Base-by-base conservation (phyloP, 495 filamentous ascomycete genomes). In the Glonium stellatum region DNA sequence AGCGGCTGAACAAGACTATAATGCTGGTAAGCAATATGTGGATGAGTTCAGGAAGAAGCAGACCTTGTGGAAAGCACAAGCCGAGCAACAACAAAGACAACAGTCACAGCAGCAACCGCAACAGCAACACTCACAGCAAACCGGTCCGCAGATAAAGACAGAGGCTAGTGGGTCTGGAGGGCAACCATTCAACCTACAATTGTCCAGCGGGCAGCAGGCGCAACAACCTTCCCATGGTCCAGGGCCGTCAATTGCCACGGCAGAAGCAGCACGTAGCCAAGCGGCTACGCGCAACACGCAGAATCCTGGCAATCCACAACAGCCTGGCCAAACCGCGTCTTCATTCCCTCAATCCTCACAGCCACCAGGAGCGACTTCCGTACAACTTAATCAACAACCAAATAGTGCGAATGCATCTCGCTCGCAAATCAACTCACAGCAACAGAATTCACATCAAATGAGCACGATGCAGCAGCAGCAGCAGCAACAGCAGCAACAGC, bases 391-490 rank as follows among this genome's bases (percentile, higher is more conserved):
- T 27, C 62, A 68, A 25, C 55, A 55, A 27, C 67, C 64, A 23
- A 58, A 61, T 23, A 49, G 58, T 50, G 58, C 21, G 47, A 63
- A 54, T 55, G 58, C 42, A 13, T 60, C 23, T 54, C 62, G 67
- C 25, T 57, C 65, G 0, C 70, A 69, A 42, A 54, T 67, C 34
- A 71, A 72, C 55, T 59, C 60, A 3, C 51, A 63, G 27, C 60
- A 63, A 54, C 60, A 56, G 5, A 67, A 67, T 41, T 55, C 64
- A 42, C 56, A 52, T 49, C 36, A 54, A 58, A 31, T 31, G 27
- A 31, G 6, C 27, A 51, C 58, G 35, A 42, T 49, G 27, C 47
- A 62, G 22, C 60, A 62, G 31, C 59, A 62, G 35, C 27, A 31
- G 27, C 27, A 31, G 27, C 27, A 31, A 6, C 66, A 68, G 49